Evolutionary conservation across 805 yeast genomes (phyloP).

Genomic region (Starmera dryadoides): DNA sequence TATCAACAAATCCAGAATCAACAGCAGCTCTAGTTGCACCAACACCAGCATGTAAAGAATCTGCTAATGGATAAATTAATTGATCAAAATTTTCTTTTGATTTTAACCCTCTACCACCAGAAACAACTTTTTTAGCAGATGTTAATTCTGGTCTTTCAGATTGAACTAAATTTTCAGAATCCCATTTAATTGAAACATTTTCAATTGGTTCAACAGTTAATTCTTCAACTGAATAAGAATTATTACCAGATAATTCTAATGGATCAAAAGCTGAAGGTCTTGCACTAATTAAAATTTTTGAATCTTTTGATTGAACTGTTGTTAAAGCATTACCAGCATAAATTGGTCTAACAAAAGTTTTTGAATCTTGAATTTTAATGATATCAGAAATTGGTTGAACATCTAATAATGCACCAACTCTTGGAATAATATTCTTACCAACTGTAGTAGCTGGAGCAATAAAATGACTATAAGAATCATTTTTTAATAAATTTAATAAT

Average conservation of each 20-base stretch:
- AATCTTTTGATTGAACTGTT: constrained; percentile 68
- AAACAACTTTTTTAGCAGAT: constrained; percentile 71
- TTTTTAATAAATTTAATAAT: constrained; percentile 31
- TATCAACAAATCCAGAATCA: constrained; percentile 91
- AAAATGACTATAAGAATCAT: constrained; percentile 54
- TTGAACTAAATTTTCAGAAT: constrained; percentile 64
- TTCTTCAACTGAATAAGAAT: constrained; percentile 40
- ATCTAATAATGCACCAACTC: constrained; percentile 79
- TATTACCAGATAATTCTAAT: constrained; percentile 27
- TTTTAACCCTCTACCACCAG: constrained; percentile 94
- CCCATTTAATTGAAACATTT: constrained; percentile 47
- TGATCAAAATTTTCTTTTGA: constrained; percentile 80
- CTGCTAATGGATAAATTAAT: constrained; percentile 77
- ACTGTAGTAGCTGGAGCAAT: constrained; percentile 78
- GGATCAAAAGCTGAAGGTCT: constrained; percentile 78
- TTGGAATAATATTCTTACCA: constrained; percentile 82
- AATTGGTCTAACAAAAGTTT: constrained; percentile 85
- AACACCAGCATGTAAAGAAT: constrained; percentile 86
- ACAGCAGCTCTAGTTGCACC: constrained; percentile 99
- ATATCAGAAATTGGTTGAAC: constrained; percentile 86
- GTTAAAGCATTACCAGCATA: constrained; percentile 93
- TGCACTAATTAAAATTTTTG: constrained; percentile 62
- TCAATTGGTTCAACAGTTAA: constrained; percentile 28
- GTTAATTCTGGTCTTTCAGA: constrained; percentile 89
- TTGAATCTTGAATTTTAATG: constrained; percentile 53